Base-by-base conservation (phyloP, 208 protist species). In the Leishmania gerbilli region DNA sequence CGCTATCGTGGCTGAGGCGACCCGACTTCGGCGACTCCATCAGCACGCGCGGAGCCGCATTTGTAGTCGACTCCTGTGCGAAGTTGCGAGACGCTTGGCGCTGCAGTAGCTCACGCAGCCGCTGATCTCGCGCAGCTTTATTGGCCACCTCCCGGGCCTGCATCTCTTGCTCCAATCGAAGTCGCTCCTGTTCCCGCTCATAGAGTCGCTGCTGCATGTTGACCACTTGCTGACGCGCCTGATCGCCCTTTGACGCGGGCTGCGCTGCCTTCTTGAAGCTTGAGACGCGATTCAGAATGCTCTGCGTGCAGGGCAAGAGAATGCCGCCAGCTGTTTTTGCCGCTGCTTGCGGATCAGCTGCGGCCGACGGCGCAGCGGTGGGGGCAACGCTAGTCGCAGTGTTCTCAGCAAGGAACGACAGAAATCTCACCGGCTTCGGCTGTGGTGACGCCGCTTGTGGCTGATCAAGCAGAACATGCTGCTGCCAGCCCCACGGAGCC, bases 221-320 rank as follows among this genome's bases (percentile, higher is more conserved):
- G n/a, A 17, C 37, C 68, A 76, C 76, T 17, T 77, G 31, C 72
- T 71, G 64, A 27, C 37, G 49, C 42, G 78, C 49, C 68, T 69
- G 47, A 60, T 56, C 58, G 34, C 40, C 74, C 64, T 76, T 65
- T 53, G 81, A 72, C 69, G 13, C 34, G 9, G 71, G 72, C 62
- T 64, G 49, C 69, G 79, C 56, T 21, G 49, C 71, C 68, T 86
- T 89, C 69, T 85, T 88, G 69, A 90, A 90, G 82, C 87, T 90
- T 9, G 87, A 90, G 21, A 79, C 71, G 37, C 82, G 80, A 27
- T 86, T 90, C 13, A 90, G 79, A 58, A 87, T 87, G 56, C 84
- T 87, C 31, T 65, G 65, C 42, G 71, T 71, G 37, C 79, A 79
- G 6, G 55, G 31, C 76, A 87, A 60, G 21, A 15, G 74, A 37